Evolutionary conservation across 1,284 basidiomycete species (phyloP).

Genomic region (Puccinia hordei): DNA sequence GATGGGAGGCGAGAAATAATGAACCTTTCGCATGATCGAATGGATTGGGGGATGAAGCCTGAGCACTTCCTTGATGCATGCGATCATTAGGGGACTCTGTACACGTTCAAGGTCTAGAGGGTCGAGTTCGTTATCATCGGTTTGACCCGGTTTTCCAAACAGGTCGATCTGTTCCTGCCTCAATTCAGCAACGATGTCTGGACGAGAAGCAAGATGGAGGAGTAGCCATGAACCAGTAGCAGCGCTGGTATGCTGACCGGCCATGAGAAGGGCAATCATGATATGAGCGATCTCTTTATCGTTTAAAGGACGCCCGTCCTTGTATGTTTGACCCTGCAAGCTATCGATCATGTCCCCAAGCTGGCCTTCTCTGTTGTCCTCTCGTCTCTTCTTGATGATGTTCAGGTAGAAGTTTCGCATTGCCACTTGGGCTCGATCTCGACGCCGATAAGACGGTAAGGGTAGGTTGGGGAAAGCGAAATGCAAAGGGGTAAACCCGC

Average conservation of each 20-base stretch:
- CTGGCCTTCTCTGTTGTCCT: slow-evolving; percentile 62
- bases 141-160: slow-evolving; percentile 70
- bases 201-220: slow-evolving; percentile 79
- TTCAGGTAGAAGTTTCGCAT: slow-evolving; percentile 92
- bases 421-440: slow-evolving; percentile 86
- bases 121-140: slow-evolving; percentile 68
- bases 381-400: slow-evolving; percentile 78
- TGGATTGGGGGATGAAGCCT: slow-evolving; percentile 82
- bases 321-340: slow-evolving; percentile 81
- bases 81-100: slow-evolving; percentile 75
- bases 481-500: slow-evolving; percentile 65
- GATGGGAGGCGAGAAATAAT: neutral
- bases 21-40: slow-evolving; percentile 64
- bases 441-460: slow-evolving; percentile 79
- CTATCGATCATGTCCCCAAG: slow-evolving; percentile 90
- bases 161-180: slow-evolving; percentile 85
- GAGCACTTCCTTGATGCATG: slow-evolving; percentile 67
- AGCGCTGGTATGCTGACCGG: slow-evolving; percentile 95
- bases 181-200: slow-evolving; percentile 74
- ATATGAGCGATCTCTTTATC: slow-evolving; percentile 96
- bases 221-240: slow-evolving; percentile 90
- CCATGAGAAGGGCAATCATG: slow-evolving; percentile 67
- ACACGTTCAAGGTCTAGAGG: slow-evolving; percentile 85
- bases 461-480: slow-evolving; percentile 94
- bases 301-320: slow-evolving; percentile 74